These are phyloP conservation scores for Posidonia oceanica DNA, from an alignment of 116 monocot species.

Conservation along the genomic window DNA sequence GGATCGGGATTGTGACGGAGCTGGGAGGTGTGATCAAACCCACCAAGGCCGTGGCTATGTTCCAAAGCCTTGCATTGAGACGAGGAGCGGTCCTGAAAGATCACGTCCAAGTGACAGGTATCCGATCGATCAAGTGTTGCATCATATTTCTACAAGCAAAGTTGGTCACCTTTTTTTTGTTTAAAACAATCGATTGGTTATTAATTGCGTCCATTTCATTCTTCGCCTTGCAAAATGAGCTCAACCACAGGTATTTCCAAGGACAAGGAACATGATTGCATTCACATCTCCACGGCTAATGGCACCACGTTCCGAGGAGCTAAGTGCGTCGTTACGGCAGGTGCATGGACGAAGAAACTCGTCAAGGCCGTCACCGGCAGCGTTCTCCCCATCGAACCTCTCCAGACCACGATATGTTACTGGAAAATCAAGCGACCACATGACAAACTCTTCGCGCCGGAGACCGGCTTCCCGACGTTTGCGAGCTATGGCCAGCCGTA, in stretches of 20 bases:
- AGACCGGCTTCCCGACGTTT: constrained; percentile 66
- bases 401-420: constrained; percentile 53
- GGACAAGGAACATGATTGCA: neutral
- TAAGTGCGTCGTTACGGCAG: constrained; percentile 61
- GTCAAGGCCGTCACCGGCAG: constrained; percentile 17
- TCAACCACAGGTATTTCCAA: neutral
- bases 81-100: constrained; percentile 52
- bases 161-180: no score
- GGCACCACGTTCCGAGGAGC: constrained; percentile 15
- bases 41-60: constrained; percentile 90
- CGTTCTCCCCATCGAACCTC: constrained; percentile 46
- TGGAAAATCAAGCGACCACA: constrained; percentile 50
- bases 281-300: constrained; percentile 25
- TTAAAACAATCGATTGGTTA: no score
- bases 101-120: constrained; percentile 22
- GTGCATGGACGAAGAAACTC: constrained; percentile 63
- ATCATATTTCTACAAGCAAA: neutral
- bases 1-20: constrained; percentile 36
- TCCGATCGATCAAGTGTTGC: neutral
- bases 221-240: no score
- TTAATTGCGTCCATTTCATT: no score
- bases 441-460: constrained; percentile 19
- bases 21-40: constrained; percentile 71
- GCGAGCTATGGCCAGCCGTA: constrained; percentile 51
- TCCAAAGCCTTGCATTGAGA: constrained; percentile 48